Percentiles rank a stretch among this genome's conserved stretches.
phyloP scores from a whole-genome alignment of 2,329 filamentous ascomycete genomes.

The Trichoderma endophyticum region DNA sequence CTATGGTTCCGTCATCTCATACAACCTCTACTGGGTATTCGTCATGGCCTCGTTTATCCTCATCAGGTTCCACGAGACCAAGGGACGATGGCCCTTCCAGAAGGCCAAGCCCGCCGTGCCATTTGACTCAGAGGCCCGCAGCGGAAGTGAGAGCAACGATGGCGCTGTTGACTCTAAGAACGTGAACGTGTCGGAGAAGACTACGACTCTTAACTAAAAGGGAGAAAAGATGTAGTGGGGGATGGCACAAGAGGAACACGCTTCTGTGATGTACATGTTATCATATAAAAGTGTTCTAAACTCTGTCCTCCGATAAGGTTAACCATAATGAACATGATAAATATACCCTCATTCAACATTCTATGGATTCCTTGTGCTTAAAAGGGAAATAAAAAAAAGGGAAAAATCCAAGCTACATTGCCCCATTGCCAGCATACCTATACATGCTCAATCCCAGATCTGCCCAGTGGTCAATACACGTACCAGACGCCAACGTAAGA shows the following conservation, averaged over 20 bases:
- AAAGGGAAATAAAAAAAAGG: neutral
- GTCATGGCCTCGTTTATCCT: constrained; percentile 66
- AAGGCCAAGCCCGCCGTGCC: constrained; percentile 31
- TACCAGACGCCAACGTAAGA: neutral
- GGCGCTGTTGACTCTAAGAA: constrained; percentile 26
- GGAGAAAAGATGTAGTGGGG: neutral
- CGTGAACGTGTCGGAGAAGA: constrained; percentile 28
- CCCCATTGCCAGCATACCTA: neutral
- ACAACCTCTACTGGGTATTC: constrained; percentile 82
- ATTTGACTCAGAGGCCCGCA: constrained; percentile 22
- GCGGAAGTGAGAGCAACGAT: constrained; percentile 29
- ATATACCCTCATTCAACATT: neutral
- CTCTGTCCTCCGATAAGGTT: neutral
- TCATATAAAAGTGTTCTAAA: neutral
- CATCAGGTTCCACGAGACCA: constrained; percentile 64
- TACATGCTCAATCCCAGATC: neutral
- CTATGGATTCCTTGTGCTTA: neutral
- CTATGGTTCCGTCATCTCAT: constrained; percentile 80
- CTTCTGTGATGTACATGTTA: neutral
- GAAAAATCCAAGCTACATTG: neutral
- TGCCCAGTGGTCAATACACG: neutral
- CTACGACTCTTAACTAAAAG: constrained; percentile 21
- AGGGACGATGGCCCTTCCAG: constrained; percentile 48
- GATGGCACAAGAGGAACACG: neutral
- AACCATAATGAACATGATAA: neutral